Evolutionary conservation across 768 basidiomycete species (phyloP), one percentile per base, ranked within the genome.

Genomic region (Suillus lakei): DNA sequence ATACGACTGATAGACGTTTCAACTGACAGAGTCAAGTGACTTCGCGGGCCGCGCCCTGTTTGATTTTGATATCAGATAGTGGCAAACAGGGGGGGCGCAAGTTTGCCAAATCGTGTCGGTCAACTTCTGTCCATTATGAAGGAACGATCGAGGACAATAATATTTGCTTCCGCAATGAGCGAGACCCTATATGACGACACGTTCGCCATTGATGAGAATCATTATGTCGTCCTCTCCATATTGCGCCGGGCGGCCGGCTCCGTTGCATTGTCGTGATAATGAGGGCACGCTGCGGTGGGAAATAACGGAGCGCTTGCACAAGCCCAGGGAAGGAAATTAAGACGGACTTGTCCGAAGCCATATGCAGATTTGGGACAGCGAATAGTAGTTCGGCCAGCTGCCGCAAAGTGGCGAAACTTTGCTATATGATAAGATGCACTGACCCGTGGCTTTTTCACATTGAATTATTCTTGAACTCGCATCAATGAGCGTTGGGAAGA

Each of bases 261-360:
- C 53, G 53, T 32, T 54, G 30, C 18, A 30, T 53, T 53, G 51
- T 53, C 28, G 51, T 53, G 28, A 30, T 21, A 53, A 5, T 54
- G 53, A 32, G 30, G 30, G 53, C 32, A 32, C 30, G 10, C 18
- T 21, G 51, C 51, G 28, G 51, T 54, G 53, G 53, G 53, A 54
- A 54, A n/a, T 6, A 6, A 32, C 53, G 53, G 53, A 54, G 53
- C 53, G 53, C 53, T 53, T 54, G 53, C 6, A n/a, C 10, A n/a
- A 34, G 50, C 53, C 30, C 30, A 32, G 18, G 32, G 30, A 54
- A 32, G 51, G 12, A 53, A 53, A 32, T 32, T 4, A 53, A 32
- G 53, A 54, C 53, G 53, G 53, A 54, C 53, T n/a, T 54, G 53
- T 21, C 53, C 53, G 53, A 54, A n/a, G 53, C 53, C 53, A 54